phyloP scores from a whole-genome alignment of 371 early-diverging fungal genomes.

The Apophysomyces ossiformis region DNA sequence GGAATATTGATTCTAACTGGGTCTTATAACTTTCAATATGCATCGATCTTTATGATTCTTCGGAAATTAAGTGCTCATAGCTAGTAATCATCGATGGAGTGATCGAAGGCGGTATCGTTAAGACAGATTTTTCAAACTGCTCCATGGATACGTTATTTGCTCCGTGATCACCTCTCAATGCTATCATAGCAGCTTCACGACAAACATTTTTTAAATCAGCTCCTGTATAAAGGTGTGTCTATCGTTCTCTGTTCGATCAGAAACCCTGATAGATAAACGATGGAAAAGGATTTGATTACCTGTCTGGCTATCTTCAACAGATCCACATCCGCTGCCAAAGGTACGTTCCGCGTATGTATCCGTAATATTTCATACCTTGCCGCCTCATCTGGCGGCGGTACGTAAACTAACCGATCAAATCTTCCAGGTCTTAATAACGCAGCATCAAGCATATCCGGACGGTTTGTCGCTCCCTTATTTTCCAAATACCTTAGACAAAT shows the following conservation, averaged over 20 bases:
- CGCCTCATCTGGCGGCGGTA: slow-evolving; percentile 86
- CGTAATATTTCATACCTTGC: slow-evolving; percentile 85
- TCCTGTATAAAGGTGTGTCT: slow-evolving; percentile 92
- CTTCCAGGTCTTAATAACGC: slow-evolving; percentile 96
- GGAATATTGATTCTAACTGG: too few species aligned
- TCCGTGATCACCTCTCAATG: slow-evolving; percentile 61
- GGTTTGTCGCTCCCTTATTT: slow-evolving; percentile 92
- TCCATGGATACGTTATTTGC: slow-evolving; percentile 51
- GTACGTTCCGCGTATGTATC: slow-evolving; percentile 85
- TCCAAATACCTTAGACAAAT: background rate
- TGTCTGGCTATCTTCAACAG: slow-evolving; percentile 64
- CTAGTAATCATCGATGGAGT: slow-evolving; percentile 10
- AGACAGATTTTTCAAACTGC: slow-evolving; percentile 23
- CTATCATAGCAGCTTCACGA: slow-evolving; percentile 94
- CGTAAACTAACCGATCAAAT: slow-evolving; percentile 92
- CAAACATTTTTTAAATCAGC: slow-evolving; percentile 97
- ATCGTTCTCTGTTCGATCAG: background rate
- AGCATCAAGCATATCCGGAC: slow-evolving; percentile 95
- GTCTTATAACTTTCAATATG: too few species aligned
- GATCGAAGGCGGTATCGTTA: slow-evolving; percentile 25
- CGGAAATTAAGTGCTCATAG: too few species aligned
- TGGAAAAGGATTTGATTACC: slow-evolving; percentile 32
- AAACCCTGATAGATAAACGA: background rate
- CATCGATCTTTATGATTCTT: too few species aligned
- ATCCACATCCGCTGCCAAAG: slow-evolving; percentile 74